Base-by-base conservation (phyloP, 371 early-diverging fungal genomes). In the Encephalitozoon cuniculi region DNA sequence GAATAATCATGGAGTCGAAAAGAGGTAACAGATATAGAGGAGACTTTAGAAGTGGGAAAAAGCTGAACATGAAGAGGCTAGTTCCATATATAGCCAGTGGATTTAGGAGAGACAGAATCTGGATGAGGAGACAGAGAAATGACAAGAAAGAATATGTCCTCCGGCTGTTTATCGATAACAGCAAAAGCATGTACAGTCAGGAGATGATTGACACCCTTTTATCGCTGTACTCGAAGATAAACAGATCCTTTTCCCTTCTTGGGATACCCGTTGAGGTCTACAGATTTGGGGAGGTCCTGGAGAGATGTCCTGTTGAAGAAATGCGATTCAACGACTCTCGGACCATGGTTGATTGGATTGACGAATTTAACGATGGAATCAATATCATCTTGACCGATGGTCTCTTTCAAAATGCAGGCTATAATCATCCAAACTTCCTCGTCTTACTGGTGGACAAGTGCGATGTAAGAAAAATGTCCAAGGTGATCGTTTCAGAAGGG, bases 101-200 rank as follows among this genome's bases (percentile, higher is more conserved):
- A 81, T 97, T 91, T 87, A 93, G 93, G 87, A 96, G 94, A 87
- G 97, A 98, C 87, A 95, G 95, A 88, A 99, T 99, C 75, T 99
- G 98, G 98, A 86, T 96, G 81, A 90, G 95, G 51, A 90, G 97
- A 64, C 95, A 93, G 46, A 94, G 93, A 83, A 94, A 92, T n/a
- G 90, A 91, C 76, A 93, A 95, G 79, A 90, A 95, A 67, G 90
- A 93, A 68, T 99, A 97, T 86, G 93, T 94, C 81, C 90, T 99
- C 32, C 89, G 97, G 89, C 87, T 99, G 21, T 91, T 97, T 15
- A 90, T 99, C 51, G 99, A 99, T 84, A 96, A 98, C 84, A 94
- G 94, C 73, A 90, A 90, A 75, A 93, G 93, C 43, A 99, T 99
- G 96, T 74, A 71, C 18, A 75, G 69, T 63, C 64, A 76, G n/a